These are phyloP conservation scores for Nemophila menziesii DNA, from an alignment of 257 asterid genomes.

Conservation along the genomic window DNA sequence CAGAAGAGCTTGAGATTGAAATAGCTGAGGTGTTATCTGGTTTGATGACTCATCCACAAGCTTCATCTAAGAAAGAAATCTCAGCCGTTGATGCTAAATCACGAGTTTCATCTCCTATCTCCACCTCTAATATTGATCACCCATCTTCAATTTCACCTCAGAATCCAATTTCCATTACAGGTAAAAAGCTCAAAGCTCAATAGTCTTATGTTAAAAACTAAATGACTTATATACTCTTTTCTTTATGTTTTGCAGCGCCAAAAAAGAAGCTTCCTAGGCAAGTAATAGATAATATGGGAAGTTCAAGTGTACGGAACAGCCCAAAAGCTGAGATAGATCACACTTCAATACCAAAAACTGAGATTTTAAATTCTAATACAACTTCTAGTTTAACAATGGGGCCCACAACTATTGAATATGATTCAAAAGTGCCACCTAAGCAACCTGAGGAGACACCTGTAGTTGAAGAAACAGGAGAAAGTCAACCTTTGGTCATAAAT, in stretches of 20 bases:
- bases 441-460: conserved; percentile 25
- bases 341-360: conserved; percentile 36
- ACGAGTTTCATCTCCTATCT: conserved; percentile 63
- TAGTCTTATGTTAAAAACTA: too few relatives aligned
- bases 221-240: too few relatives aligned
- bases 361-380: conserved; percentile 9
- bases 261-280: conserved; percentile 82
- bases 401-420: conserved; percentile 30
- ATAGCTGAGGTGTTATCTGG: conserved; percentile 88
- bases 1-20: conserved; percentile 88
- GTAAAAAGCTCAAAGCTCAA: too few relatives aligned
- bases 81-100: conserved; percentile 32
- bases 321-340: conserved; percentile 47
- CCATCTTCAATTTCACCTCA: conserved; percentile 21
- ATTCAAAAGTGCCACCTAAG: conserved; percentile 24
- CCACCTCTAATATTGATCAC: conserved; percentile 34
- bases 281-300: conserved; percentile 37
- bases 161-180: conserved; percentile 26
- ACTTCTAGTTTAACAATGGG: conserved; percentile 20
- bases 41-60: conserved; percentile 69
- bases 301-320: conserved; percentile 34
- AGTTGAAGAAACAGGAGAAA: conserved; percentile 24
- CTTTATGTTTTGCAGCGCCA: conserved; percentile 40
- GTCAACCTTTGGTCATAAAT: conserved; percentile 18
- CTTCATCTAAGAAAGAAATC: conserved; percentile 52